Evolutionary conservation across 345 rosid species (phyloP).

Genomic region (Fremontodendron californicum): DNA sequence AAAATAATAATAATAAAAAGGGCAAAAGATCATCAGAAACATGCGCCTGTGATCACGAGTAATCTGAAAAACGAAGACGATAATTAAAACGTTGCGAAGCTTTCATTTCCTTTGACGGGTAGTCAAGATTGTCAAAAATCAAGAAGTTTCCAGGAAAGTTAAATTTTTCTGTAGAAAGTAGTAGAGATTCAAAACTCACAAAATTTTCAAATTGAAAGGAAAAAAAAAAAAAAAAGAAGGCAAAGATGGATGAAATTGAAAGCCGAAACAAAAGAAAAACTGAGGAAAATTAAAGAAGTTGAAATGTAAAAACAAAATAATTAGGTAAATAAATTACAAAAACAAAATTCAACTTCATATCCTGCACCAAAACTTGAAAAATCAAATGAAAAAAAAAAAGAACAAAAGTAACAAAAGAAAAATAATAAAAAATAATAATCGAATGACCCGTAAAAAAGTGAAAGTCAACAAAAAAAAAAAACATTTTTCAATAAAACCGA

Average conservation of each 20-base stretch:
- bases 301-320: background rate
- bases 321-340: background rate
- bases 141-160: constrained; percentile 18
- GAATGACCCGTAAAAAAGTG: background rate
- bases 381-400: background rate
- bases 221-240: no score
- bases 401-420: background rate
- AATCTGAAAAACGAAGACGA: background rate
- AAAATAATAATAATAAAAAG: background rate
- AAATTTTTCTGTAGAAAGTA: background rate
- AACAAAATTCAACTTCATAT: background rate
- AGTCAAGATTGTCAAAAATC: constrained; percentile 27
- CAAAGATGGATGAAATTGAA: background rate
- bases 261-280: background rate
- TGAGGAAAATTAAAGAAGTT: background rate
- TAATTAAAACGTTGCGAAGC: background rate
- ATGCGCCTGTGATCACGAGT: constrained; percentile 2
- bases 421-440: background rate
- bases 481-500: background rate
- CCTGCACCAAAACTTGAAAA: background rate
- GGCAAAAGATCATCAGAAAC: background rate
- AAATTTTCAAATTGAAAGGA: background rate
- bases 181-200: background rate
- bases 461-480: background rate
- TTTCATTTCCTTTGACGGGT: background rate